Base-by-base conservation (phyloP, 306 rosid species). In the Amphicarpaea edgeworthii region DNA sequence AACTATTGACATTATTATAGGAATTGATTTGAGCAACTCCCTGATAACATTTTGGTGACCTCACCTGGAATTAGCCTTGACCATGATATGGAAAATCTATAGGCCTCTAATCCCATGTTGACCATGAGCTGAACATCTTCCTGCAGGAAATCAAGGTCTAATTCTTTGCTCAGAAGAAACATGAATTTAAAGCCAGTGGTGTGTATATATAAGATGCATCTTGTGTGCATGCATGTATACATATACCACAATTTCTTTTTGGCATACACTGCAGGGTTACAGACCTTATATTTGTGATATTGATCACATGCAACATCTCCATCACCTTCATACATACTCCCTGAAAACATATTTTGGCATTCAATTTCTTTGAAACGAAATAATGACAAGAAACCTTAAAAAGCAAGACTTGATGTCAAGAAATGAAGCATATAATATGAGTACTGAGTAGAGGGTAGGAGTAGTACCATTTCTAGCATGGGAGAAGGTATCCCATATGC, bases 11-110 rank as follows among this genome's bases (percentile, higher is more conserved):
- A 64, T 65, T 51, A 37, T 16, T 73, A 23, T 67, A 74, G 41
- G 38, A 34, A 54, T 11, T 66, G 17, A 14, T 47, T 46, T 38
- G 24, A 77, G 62, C 32, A 34, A 57, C 3, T 45, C 24, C 28
- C 1, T 0, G 16, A 14, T n/a, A 21, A 40, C 0, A 32, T 6
- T 20, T 15, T 38, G 9, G 4, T 21, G 20, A 65, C 12, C 19
- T n/a, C 16, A 74, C 80, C 67, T 38, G 83, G 86, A 58, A 82
- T 82, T 58, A 82, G 16, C 66, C 86, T 72, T 40, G 86, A 77
- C 86, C 86, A 82, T 66, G 86, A 82, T 47, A 82, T 77, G 46
- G 86, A 82, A 82, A 77, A 82, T 49, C 86, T 73, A 16, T 82
- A 77, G 20, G 77, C 86, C 2, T 82, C 68, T 77, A 77, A 49